phyloP scores from a whole-genome alignment of 495 filamentous ascomycete genomes.

The Penicillium ucsense region DNA sequence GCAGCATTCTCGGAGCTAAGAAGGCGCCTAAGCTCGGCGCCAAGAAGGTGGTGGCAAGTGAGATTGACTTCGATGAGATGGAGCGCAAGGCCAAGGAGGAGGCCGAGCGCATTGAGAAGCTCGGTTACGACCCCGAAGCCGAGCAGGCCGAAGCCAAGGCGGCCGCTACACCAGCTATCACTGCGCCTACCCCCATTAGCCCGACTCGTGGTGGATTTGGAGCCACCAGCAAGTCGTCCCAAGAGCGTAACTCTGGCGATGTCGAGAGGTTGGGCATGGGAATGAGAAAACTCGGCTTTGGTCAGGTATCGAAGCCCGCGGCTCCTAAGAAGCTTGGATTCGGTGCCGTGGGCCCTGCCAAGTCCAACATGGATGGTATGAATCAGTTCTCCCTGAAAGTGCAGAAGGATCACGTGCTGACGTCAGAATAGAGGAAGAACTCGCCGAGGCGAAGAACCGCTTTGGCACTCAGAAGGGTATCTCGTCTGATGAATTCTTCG shows the following conservation, averaged over 20 bases:
- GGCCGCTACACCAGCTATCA: conserved; percentile 45
- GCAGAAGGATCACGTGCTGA: conserved; percentile 1
- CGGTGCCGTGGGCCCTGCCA: conserved; percentile 67
- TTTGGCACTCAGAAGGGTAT: conserved; percentile 94
- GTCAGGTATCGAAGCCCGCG: conserved; percentile 60
- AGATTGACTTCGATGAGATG: conserved; percentile 92
- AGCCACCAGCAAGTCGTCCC: conserved; percentile 31
- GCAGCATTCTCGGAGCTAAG: conserved; percentile 81
- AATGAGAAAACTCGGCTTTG: conserved; percentile 78
- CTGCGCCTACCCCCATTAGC: conserved; percentile 65
- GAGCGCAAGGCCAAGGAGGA: conserved; percentile 97
- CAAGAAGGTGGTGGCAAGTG: conserved; percentile 71
- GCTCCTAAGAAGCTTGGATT: conserved; percentile 74
- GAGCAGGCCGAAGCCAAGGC: conserved; percentile 59
- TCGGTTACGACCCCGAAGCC: conserved; percentile 95
- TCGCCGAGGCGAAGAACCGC: conserved; percentile 24
- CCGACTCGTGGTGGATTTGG: conserved; percentile 54
- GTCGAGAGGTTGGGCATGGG: conserved; percentile 90
- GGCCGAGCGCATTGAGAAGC: conserved; percentile 87
- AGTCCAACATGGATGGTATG: conserved; percentile 57
- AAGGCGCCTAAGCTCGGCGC: conserved; percentile 79
- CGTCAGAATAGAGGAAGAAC: conserved; percentile 25
- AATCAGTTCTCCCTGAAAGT: neutral
- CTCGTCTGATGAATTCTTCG: conserved; percentile 96
- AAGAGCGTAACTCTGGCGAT: conserved; percentile 59